Evolutionary conservation across 768 basidiomycete species (phyloP), one percentile per base, ranked within the genome.

Genomic region (Tubosaeta brunneosetosa): DNA sequence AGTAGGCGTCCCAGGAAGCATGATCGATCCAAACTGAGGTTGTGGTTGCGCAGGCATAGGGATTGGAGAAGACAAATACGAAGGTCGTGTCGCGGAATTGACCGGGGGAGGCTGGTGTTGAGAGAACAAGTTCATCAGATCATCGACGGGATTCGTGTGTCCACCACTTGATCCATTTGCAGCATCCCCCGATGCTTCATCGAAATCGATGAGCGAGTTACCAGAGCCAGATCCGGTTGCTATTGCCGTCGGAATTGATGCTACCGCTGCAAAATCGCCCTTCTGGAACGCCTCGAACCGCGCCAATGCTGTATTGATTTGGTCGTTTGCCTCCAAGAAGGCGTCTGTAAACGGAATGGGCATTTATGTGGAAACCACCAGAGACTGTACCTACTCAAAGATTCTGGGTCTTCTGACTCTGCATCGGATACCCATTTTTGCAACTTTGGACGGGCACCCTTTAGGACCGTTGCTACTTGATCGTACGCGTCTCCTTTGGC

Each of bases 351-450:
- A 33, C 37, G 45, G 53, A 32, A 36, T 55, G 42, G 43, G 46
- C 17, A 38, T 44, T 17, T 14, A 17, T 19, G 31, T 6, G 22
- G 44, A 22, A 12, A 27, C 12, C 3, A 34, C 22, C 22, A 29
- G 11, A 6, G 40, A 17, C 7, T 9, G 25, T 31, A 71, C 80
- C 54, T 62, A 94, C 92, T 89, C 59, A 97, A 81, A 31, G 91
- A 89, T 58, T 94, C 92, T 3, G 91, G 82, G 69, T 94, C 92
- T 37, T 93, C 87, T 3, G 84, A 77, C 61, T 93, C 88, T 16
- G 92, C 93, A 60, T 97, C 93, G 10, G 88, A 91, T 52, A 98
- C 90, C 95, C 97, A 98, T 63, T 93, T 95, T 70, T 99, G 97
- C 42, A 98, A 81, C 73, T 89, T 97, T 0, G 97, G 97, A 44